These are phyloP conservation scores for Eucalyptus brandiana DNA, from an alignment of 345 rosid genomes.

Conservation along the genomic window DNA sequence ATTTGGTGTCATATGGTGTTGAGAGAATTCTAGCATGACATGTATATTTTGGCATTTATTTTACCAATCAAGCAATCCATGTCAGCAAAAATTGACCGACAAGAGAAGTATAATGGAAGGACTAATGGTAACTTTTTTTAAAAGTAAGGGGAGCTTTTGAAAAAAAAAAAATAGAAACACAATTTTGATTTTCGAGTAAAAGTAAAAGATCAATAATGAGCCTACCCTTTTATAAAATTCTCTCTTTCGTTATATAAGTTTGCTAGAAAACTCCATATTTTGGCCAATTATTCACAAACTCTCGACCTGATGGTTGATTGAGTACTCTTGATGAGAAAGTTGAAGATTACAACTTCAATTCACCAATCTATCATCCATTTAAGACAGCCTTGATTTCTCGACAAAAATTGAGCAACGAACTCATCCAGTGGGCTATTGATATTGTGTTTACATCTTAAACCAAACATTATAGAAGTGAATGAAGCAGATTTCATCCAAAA, in stretches of 20 bases:
- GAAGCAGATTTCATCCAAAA: not conserved
- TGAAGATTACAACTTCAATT: not conserved
- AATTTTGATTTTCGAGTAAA: not conserved
- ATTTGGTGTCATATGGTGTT: not conserved
- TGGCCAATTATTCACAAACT: not conserved
- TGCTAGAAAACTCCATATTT: not conserved
- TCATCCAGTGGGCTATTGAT: too few relatives aligned
- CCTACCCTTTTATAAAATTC: not conserved
- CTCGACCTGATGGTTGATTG: not conserved
- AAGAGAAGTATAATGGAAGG: not conserved
- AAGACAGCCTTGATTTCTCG: not conserved
- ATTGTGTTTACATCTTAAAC: too few relatives aligned
- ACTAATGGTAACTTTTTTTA: too few relatives aligned
- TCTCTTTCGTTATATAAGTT: not conserved
- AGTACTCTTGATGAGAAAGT: not conserved
- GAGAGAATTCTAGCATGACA: not conserved
- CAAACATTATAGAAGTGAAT: too few relatives aligned
- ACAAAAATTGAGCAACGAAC: not conserved
- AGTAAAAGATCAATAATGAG: not conserved
- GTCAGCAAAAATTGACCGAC: not conserved
- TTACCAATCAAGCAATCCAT: not conserved
- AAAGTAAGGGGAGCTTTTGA: not conserved
- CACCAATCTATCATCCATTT: not conserved
- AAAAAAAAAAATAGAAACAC: not conserved
- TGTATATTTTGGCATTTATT: not conserved